phyloP scores from a whole-genome alignment of 495 filamentous ascomycete genomes.

The Schizothecium vesticola region DNA sequence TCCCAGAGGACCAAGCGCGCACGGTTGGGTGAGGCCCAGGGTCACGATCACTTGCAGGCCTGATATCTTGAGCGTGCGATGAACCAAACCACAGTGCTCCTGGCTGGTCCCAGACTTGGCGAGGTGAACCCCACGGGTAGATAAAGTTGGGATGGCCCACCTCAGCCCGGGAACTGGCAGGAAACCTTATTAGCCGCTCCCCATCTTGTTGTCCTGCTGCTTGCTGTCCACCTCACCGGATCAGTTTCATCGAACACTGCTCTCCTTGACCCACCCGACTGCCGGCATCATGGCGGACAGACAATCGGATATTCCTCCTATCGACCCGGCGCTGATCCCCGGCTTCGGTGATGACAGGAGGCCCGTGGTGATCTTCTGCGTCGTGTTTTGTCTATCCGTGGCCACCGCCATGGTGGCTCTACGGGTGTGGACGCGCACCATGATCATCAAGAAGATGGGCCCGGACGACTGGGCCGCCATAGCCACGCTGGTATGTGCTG shows the following conservation, averaged over 20 bases:
- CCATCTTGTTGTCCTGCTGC: neutral
- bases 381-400: slow-evolving; percentile 16
- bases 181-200: neutral
- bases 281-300: neutral
- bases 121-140: neutral
- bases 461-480: slow-evolving; percentile 36
- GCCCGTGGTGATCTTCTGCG: neutral
- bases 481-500: slow-evolving; percentile 16
- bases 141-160: neutral
- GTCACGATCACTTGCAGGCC: neutral
- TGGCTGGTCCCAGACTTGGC: neutral
- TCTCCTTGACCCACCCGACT: neutral
- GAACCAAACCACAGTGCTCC: too few species aligned
- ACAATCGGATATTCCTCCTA: neutral
- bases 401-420: slow-evolving; percentile 33
- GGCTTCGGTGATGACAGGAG: neutral
- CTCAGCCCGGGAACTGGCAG: neutral
- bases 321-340: neutral
- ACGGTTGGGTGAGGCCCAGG: neutral
- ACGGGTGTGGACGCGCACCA: slow-evolving; percentile 36
- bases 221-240: neutral
- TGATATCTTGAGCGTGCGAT: neutral
- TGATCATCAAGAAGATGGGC: slow-evolving; percentile 38
- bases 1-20: neutral
- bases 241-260: neutral